Conservation (phyloP, 306 rosid genomes). For the Quercus parvula region DNA sequence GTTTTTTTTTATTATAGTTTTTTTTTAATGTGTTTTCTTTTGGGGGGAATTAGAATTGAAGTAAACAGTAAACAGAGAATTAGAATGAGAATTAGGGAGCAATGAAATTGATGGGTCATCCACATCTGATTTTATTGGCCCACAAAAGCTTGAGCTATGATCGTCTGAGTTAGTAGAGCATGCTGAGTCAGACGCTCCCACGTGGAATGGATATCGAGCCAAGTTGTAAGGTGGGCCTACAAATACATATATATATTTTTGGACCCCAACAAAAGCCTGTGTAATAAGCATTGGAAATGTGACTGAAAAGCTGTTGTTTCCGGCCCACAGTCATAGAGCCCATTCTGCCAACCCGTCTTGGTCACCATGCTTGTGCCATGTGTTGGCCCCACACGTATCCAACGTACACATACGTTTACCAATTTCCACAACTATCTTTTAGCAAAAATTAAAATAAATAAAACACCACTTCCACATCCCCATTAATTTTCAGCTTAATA, state of each 20-base stretch:
- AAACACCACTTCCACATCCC: not conserved
- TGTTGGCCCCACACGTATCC: conserved; percentile 38
- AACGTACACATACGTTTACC: conserved; percentile 7
- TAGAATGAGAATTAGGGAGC: conserved; percentile 10
- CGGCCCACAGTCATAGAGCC: conserved; percentile 57
- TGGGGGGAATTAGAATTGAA: not conserved
- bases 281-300: conserved; percentile 19
- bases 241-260: not conserved
- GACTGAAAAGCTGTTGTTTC: conserved; percentile 28
- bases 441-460: conserved; percentile 29
- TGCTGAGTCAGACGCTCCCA: conserved; percentile 19
- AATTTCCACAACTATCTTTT: conserved; percentile 25
- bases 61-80: conserved; percentile 6
- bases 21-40: too few relatives aligned
- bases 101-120: conserved; percentile 32
- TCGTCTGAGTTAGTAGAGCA: too few relatives aligned
- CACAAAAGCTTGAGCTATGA: too few relatives aligned
- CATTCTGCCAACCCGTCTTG: conserved; percentile 52
- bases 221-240: conserved; percentile 17
- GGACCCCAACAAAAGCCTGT: conserved; percentile 23
- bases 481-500: not conserved
- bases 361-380: conserved; percentile 27
- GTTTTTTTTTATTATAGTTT: not conserved
- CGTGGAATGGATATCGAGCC: conserved; percentile 37
- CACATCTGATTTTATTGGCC: conserved; percentile 29